Evolutionary conservation across 2,329 filamentous ascomycete species (phyloP).

Genomic region (Exophiala viscosa): DNA sequence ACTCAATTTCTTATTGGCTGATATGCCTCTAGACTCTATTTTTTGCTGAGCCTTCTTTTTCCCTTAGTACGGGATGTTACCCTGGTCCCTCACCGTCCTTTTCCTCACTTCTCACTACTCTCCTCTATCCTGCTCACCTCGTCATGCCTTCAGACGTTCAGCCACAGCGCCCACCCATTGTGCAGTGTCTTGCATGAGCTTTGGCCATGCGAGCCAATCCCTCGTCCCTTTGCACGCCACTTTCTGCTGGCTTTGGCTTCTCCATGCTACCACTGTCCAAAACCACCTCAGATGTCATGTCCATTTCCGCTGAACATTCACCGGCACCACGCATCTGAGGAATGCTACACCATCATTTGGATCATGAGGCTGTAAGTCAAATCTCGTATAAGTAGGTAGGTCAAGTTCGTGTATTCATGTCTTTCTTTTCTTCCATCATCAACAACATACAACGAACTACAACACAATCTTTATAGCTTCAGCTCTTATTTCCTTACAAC

Average conservation of each 20-base stretch:
- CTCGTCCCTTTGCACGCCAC: not conserved
- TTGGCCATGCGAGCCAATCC: slow-evolving; percentile 8
- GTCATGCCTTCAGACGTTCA: too few species aligned
- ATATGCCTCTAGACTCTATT: not conserved
- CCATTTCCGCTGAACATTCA: not conserved
- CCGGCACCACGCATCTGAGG: not conserved
- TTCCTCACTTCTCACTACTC: not conserved
- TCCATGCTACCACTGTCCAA: not conserved
- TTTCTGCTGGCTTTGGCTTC: not conserved
- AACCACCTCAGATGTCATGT: not conserved
- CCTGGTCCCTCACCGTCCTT: not conserved
- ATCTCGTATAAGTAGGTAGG: slow-evolving; percentile 19
- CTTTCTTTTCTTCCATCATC: slow-evolving; percentile 8
- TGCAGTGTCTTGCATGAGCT: slow-evolving; percentile 5
- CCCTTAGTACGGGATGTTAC: not conserved
- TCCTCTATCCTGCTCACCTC: too few species aligned
- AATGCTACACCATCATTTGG: slow-evolving; percentile 6
- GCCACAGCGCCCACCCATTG: not conserved
- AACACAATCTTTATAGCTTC: slow-evolving; percentile 2
- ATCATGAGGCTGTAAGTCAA: not conserved
- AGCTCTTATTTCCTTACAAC: slow-evolving; percentile 9
- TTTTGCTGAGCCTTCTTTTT: not conserved
- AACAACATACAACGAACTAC: slow-evolving; percentile 1
- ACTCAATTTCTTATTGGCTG: not conserved
- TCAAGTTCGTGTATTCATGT: not conserved